Conservation (phyloP, 106 monocot species). For the Xerophyta viscosa region DNA sequence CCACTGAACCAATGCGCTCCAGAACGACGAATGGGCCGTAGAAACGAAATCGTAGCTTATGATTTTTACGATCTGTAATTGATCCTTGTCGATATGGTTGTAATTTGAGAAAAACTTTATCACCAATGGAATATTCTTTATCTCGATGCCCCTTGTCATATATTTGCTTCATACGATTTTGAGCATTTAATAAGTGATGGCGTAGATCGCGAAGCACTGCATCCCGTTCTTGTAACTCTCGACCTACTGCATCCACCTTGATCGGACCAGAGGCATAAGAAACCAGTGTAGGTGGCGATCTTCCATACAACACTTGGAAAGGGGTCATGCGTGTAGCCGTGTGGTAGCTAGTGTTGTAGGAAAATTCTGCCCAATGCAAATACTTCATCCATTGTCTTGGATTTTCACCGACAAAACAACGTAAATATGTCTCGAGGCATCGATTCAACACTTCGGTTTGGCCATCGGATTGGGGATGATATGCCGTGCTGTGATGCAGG, state of each 20-base stretch:
- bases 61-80: neutral
- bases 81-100: neutral
- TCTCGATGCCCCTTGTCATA: neutral
- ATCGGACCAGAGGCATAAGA: neutral
- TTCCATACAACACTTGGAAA: neutral
- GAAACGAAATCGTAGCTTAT: neutral
- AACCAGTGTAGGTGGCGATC: neutral
- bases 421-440: neutral
- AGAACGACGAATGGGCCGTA: neutral
- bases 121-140: neutral
- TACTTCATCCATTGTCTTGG: neutral
- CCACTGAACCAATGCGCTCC: neutral
- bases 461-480: neutral
- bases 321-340: neutral
- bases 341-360: neutral
- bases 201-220: neutral
- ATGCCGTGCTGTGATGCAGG: neutral
- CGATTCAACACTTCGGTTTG: neutral
- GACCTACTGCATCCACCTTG: neutral
- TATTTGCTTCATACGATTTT: neutral
- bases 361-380: neutral
- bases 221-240: neutral
- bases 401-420: neutral
- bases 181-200: neutral
- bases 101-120: neutral